Evolutionary conservation across 192 early-diverging fungal genomes (phyloP).

Genomic region (Entrophospora sp.): DNA sequence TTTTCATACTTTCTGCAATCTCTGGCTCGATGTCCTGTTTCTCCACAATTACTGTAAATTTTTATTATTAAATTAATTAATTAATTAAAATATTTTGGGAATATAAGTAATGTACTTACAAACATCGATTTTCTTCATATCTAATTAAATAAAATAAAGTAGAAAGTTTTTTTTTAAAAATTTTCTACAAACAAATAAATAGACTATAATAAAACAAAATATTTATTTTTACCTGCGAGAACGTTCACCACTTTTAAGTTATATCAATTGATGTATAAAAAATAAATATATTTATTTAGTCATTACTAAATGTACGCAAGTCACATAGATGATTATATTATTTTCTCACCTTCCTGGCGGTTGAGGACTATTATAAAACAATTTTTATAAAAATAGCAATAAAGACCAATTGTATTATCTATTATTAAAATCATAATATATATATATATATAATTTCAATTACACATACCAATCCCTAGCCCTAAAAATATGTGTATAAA

Average conservation of each 20-base stretch:
- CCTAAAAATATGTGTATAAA: not conserved
- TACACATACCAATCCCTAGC: slow-evolving; percentile 7
- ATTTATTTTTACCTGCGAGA: slow-evolving; percentile 17
- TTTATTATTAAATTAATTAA: too few species aligned
- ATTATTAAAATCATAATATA: not conserved
- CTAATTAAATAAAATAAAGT: not conserved
- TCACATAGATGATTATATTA: not conserved
- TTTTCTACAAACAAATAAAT: not conserved
- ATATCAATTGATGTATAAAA: not conserved
- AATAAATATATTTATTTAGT: not conserved
- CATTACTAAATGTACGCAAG: not conserved
- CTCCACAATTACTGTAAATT: too few species aligned
- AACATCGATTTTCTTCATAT: slow-evolving; percentile 17
- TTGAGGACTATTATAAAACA: not conserved
- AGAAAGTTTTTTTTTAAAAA: not conserved
- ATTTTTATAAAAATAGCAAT: not conserved
- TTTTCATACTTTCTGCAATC: too few species aligned
- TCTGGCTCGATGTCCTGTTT: too few species aligned
- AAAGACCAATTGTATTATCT: too few species aligned
- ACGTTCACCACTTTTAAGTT: slow-evolving; percentile 7
- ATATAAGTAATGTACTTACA: not conserved
- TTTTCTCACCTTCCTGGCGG: slow-evolving; percentile 5
- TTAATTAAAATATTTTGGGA: too few species aligned
- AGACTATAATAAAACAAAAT: not conserved
- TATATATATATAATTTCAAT: not conserved